phyloP scores from a whole-genome alignment of 345 rosid genomes.

The Anastatica hierochuntica region DNA sequence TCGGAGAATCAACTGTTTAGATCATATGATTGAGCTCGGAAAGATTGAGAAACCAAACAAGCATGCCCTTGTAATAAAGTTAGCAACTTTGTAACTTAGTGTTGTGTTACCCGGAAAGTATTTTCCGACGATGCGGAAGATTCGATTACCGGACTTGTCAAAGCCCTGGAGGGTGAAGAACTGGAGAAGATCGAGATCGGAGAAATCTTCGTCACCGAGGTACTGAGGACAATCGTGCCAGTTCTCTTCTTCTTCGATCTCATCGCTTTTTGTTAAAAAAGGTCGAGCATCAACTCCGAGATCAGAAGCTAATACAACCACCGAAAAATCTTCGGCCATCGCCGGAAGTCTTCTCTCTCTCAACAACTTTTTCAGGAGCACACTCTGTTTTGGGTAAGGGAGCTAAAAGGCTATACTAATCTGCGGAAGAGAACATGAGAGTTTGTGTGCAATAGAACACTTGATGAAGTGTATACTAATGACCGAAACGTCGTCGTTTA shows the following conservation, averaged over 20 bases:
- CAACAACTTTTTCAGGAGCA: neutral
- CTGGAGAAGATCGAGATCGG: slow-evolving; percentile 75
- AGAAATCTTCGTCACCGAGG: slow-evolving; percentile 69
- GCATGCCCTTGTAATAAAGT: neutral
- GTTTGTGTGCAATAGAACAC: neutral
- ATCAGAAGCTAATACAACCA: slow-evolving; percentile 73
- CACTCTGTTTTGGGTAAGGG: neutral
- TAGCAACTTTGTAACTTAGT: no score
- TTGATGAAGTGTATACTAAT: slow-evolving; percentile 10
- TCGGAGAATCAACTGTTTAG: neutral
- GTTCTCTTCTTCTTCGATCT: slow-evolving; percentile 37
- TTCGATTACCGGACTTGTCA: slow-evolving; percentile 65
- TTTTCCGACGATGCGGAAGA: slow-evolving; percentile 75
- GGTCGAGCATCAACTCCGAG: slow-evolving; percentile 74
- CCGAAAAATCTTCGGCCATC: slow-evolving; percentile 57
- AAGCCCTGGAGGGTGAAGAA: slow-evolving; percentile 66
- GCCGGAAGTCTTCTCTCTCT: slow-evolving; percentile 6
- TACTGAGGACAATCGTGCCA: slow-evolving; percentile 86
- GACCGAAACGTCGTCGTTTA: neutral
- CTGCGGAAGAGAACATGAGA: neutral
- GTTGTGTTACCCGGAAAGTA: slow-evolving; percentile 60
- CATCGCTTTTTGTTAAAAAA: slow-evolving; percentile 33
- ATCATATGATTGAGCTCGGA: neutral
- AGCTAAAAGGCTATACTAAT: neutral
- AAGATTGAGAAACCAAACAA: neutral